These are phyloP conservation scores for Termitomyces sp. DNA, from an alignment of 768 basidiomycete genomes.

Conservation along the genomic window DNA sequence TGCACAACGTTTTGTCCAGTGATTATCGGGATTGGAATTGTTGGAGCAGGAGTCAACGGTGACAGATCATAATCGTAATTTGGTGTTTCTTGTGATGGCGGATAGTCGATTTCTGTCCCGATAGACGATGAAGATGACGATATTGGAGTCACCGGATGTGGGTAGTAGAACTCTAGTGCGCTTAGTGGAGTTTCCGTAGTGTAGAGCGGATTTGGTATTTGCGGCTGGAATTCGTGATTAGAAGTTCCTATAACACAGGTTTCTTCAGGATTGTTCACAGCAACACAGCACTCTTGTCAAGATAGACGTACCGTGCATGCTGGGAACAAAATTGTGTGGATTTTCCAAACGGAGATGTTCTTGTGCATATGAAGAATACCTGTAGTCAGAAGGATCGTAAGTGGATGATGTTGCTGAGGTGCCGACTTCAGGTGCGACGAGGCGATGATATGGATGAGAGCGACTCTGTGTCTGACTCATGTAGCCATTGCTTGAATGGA, in stretches of 20 bases:
- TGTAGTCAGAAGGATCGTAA: slow-evolving; percentile 19
- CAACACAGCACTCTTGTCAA: slow-evolving; percentile 10
- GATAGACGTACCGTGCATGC: slow-evolving; percentile 36
- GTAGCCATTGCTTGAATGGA: slow-evolving; percentile 27
- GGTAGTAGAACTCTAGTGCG: slow-evolving; percentile 25
- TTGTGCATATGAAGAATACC: slow-evolving; percentile 17
- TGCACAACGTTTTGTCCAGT: slow-evolving; percentile 37
- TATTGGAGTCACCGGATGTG: slow-evolving; percentile 18
- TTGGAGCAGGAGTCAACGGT: slow-evolving; percentile 7
- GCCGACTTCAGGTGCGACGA: slow-evolving; percentile 22
- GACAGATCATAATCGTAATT: slow-evolving; percentile 27
- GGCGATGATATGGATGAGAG: slow-evolving; percentile 21
- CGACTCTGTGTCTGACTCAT: slow-evolving; percentile 19
- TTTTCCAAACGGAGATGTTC: slow-evolving; percentile 18
- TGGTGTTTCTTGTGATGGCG: slow-evolving; percentile 22
- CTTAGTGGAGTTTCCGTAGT: slow-evolving; percentile 25
- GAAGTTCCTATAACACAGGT: slow-evolving; percentile 25
- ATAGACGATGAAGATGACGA: slow-evolving; percentile 22
- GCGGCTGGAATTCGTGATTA: slow-evolving; percentile 32
- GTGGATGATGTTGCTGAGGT: slow-evolving; percentile 14
- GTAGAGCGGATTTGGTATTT: slow-evolving; percentile 27
- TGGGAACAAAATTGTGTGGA: slow-evolving; percentile 27
- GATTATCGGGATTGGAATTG: slow-evolving; percentile 17
- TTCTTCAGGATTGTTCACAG: slow-evolving; percentile 13
- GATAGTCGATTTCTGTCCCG: slow-evolving; percentile 24